phyloP scores from a whole-genome alignment of 495 filamentous ascomycete species.

The Pseudotulostoma volvatum region DNA sequence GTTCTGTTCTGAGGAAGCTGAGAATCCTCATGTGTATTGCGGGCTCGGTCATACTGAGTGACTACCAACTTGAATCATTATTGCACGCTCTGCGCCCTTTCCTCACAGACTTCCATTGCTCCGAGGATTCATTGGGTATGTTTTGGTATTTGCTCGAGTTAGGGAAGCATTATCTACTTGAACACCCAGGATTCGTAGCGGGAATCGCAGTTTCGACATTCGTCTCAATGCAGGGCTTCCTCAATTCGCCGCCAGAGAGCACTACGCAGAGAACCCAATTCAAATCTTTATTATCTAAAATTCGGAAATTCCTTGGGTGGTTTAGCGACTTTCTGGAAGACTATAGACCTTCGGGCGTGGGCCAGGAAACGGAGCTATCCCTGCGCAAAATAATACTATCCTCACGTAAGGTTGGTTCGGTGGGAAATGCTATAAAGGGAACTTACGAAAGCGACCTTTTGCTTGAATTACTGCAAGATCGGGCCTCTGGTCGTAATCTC shows the following conservation, averaged over 20 bases:
- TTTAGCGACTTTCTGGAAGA: constrained; percentile 42
- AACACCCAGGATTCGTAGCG: constrained; percentile 55
- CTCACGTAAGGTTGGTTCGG: constrained; percentile 38
- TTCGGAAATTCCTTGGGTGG: constrained; percentile 53
- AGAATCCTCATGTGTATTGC: constrained; percentile 66
- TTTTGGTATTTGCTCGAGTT: constrained; percentile 65
- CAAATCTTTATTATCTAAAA: constrained; percentile 47
- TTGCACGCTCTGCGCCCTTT: constrained; percentile 66
- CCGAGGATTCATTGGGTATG: constrained; percentile 82
- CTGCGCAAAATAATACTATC: constrained; percentile 50
- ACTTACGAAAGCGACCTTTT: constrained; percentile 59
- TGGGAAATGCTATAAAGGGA: constrained; percentile 41
- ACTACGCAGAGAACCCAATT: constrained; percentile 66
- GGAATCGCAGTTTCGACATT: constrained; percentile 63
- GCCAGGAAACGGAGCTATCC: constrained; percentile 26
- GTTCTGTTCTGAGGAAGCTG: constrained; percentile 72
- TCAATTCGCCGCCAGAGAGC: constrained; percentile 46
- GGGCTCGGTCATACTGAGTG: constrained; percentile 47
- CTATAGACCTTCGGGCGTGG: constrained; percentile 36
- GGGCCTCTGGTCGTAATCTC: constrained; percentile 39
- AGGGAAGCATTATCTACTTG: constrained; percentile 46
- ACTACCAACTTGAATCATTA: constrained; percentile 86
- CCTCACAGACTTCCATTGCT: constrained; percentile 64
- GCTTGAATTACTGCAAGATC: constrained; percentile 56
- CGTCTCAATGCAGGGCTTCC: constrained; percentile 55